Evolutionary conservation across 2,329 filamentous ascomycete species (phyloP), one percentile per base, ranked within the genome.

Genomic region (Ceratocystis cubensis): DNA sequence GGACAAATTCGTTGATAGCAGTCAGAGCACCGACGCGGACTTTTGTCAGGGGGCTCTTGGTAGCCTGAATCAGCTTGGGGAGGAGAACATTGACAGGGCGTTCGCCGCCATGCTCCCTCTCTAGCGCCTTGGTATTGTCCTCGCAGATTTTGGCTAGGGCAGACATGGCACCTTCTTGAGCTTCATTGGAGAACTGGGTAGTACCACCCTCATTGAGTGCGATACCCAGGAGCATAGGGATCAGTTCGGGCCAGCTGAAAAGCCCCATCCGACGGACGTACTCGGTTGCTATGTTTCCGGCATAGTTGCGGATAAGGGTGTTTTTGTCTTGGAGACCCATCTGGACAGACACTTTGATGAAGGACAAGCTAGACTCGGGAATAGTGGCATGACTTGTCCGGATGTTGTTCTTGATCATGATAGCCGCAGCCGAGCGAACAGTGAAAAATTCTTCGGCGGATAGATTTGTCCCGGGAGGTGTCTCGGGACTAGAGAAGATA

Each of bases 391-490:
- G 93, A 53, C 85, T 81, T 61, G 83, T 78, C 73, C 84, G 88
- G 75, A 97, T 83, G 74, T 95, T 91, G 77, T 96, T 97, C 79
- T 97, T 99, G 70, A 99, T 82, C 84, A 96, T 94, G 73, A 97
- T 86, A 66, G 89, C 92, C 30, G 93, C 92, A 10, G 93, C 89
- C 69, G 89, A 89, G 70, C 94, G 88, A 69, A 96, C 87, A 63
- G 90, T 78, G 75, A 88, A 83, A 78, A 91, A 87, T 74, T 89
- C 80, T 70, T 81, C 73, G 70, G 79, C 73, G 64, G 81, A 82
- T 71, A 84, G 82, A 71, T 79, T 79, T 73, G 89, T 78, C 69
- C 80, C 85, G 66, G 79, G 76, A 61, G 88, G 84, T 63, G 81
- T 79, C 70, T 85, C 81, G 66, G 84, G 75, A 71, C 84, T 91